A percentile compares a stretch with the other conserved stretches of the same genome.
Evolutionary conservation across 2,329 filamentous ascomycete species (phyloP).

Genomic region (Pestalotiopsis sp.): DNA sequence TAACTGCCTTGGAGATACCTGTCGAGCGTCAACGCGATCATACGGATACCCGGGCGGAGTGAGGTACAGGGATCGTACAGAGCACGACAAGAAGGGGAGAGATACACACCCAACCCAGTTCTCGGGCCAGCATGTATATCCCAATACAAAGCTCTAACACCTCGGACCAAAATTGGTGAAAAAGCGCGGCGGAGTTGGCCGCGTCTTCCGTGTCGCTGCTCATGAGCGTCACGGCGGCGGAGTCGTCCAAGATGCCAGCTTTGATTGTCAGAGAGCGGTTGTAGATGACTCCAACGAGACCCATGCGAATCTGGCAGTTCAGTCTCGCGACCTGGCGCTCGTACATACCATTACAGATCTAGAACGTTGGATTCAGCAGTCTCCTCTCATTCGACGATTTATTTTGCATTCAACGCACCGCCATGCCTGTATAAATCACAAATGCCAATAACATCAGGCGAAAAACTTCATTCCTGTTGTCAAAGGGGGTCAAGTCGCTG

Average conservation of each 20-base stretch:
- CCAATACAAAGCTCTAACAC: not conserved
- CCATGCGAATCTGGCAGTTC: not conserved
- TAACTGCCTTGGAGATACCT: not conserved
- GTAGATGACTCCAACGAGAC: not conserved
- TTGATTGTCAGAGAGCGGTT: not conserved
- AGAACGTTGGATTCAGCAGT: not conserved
- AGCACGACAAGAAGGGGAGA: not conserved
- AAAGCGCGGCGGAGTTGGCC: not conserved
- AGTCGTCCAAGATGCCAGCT: not conserved
- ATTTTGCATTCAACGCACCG: not conserved
- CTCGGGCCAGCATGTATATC: not conserved
- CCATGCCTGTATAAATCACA: conserved; percentile 1
- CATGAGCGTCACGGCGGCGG: not conserved
- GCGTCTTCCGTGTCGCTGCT: not conserved
- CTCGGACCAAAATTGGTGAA: not conserved
- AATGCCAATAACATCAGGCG: not conserved
- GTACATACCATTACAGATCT: not conserved
- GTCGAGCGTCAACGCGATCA: not conserved
- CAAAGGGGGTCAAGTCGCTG: not conserved
- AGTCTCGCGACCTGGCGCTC: not conserved
- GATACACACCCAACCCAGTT: not conserved
- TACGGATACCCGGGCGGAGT: not conserved
- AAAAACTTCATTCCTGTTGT: not conserved
- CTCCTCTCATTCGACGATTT: not conserved
- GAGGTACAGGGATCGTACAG: not conserved